Conservation (phyloP, 2,329 filamentous ascomycete species). For the Drechslerella dactyloides region DNA sequence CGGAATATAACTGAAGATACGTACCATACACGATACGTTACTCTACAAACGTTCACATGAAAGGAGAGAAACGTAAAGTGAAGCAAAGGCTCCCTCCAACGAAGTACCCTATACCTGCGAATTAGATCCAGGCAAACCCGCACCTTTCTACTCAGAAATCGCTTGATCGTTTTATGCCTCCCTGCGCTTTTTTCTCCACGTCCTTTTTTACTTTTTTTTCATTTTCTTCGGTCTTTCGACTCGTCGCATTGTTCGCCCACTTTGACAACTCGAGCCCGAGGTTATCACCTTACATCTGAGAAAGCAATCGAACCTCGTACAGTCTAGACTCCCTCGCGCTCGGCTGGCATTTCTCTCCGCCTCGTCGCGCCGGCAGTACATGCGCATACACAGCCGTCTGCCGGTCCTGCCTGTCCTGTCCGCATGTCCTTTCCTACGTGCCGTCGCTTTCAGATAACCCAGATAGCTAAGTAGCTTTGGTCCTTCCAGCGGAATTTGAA, state of each 20-base stretch:
- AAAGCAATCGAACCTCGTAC: not conserved
- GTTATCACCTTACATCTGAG: not conserved
- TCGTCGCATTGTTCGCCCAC: not conserved
- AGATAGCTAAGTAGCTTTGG: not conserved
- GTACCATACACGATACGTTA: too few relatives aligned
- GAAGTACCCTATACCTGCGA: too few relatives aligned
- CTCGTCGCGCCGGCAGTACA: not conserved
- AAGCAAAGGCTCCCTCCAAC: too few relatives aligned
- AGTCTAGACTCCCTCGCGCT: not conserved
- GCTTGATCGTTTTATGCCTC: too few relatives aligned
- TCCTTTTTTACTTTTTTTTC: not conserved
- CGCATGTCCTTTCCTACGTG: too few relatives aligned
- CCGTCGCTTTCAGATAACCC: constrained; percentile 1
- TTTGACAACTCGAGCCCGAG: constrained; percentile 6
- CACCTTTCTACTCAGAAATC: too few relatives aligned
- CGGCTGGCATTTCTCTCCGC: constrained; percentile 1
- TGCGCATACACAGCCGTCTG: too few relatives aligned
- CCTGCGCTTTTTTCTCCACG: too few relatives aligned
- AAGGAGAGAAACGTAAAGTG: too few relatives aligned
- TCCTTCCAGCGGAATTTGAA: not conserved
- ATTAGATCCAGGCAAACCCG: too few relatives aligned
- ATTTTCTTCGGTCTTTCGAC: not conserved
- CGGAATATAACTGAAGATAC: too few relatives aligned
- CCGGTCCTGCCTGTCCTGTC: not conserved
- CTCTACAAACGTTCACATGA: too few relatives aligned